Evolutionary conservation across 2,329 filamentous ascomycete species (phyloP).

Genomic region (Metarhizium robertsii): DNA sequence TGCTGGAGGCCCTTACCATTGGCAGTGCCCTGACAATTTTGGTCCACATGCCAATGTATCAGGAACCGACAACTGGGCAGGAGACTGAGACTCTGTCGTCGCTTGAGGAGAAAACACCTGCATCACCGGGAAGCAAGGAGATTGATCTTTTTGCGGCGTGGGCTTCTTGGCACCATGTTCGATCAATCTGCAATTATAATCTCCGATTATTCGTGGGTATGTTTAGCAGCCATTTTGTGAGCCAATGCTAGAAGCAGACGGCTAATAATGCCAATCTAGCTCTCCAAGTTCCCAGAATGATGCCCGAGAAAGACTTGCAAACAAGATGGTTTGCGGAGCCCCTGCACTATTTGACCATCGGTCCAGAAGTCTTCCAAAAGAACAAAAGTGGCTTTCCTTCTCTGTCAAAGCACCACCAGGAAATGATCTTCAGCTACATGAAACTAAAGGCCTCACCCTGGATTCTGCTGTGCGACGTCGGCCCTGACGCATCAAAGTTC

Average conservation of each 20-base stretch:
- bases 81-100: conserved; percentile 42
- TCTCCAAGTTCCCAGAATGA: conserved; percentile 45
- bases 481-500: conserved; percentile 32
- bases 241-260: not conserved
- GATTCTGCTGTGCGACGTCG: conserved; percentile 54
- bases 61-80: conserved; percentile 53
- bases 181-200: conserved; percentile 79
- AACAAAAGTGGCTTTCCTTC: conserved; percentile 54
- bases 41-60: conserved; percentile 76
- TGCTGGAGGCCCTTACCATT: conserved; percentile 69
- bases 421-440: conserved; percentile 53
- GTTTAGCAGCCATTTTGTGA: conserved; percentile 21
- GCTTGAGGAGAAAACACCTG: conserved; percentile 19
- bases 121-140: conserved; percentile 29
- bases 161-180: conserved; percentile 89
- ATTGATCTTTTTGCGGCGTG: conserved; percentile 71
- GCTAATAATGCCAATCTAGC: conserved; percentile 24
- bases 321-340: conserved; percentile 63
- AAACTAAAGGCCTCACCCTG: conserved; percentile 53
- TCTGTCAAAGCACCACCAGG: conserved; percentile 52
- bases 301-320: conserved; percentile 52
- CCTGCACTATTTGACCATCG: conserved; percentile 50
- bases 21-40: conserved; percentile 72
- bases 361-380: conserved; percentile 42
- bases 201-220: conserved; percentile 74